Percentiles rank a stretch among this genome's conserved stretches.
phyloP scores from a whole-genome alignment of 371 early-diverging fungal species.

The Circinella umbellata region DNA sequence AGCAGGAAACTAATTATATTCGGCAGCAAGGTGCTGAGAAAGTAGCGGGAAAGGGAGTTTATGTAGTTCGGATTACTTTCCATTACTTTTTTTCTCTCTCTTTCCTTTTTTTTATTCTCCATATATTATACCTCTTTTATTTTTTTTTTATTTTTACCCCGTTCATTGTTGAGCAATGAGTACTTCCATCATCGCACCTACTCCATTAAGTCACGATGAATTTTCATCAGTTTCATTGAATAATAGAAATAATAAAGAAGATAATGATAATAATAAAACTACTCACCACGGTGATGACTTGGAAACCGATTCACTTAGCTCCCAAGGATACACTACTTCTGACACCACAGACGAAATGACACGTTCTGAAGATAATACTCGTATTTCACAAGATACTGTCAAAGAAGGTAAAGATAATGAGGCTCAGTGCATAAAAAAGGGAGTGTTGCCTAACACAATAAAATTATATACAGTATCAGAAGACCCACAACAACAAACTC shows the following conservation, averaged over 20 bases:
- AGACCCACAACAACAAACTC: neutral
- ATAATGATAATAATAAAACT: neutral
- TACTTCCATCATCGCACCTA: conserved; percentile 1
- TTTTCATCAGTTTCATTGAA: neutral
- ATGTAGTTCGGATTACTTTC: too few relatives aligned
- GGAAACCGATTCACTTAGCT: neutral
- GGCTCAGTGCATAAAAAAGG: neutral
- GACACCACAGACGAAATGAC: conserved; percentile 2
- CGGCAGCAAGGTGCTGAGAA: too few relatives aligned
- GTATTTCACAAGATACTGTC: conserved; percentile 1
- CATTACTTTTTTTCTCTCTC: too few relatives aligned
- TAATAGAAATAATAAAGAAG: too few relatives aligned
- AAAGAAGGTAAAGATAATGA: neutral
- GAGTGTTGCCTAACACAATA: neutral
- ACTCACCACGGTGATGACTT: neutral
- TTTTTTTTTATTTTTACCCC: too few relatives aligned
- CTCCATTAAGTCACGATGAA: neutral
- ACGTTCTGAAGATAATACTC: neutral
- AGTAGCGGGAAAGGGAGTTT: too few relatives aligned
- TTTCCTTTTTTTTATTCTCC: too few relatives aligned
- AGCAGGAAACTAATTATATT: too few relatives aligned
- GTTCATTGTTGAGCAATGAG: neutral
- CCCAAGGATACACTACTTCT: conserved; percentile 3
- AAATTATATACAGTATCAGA: neutral
- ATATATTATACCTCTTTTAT: too few relatives aligned